These are phyloP conservation scores for Tremellales sp. DNA, from an alignment of 1,284 basidiomycete genomes.

Conservation along the genomic window DNA sequence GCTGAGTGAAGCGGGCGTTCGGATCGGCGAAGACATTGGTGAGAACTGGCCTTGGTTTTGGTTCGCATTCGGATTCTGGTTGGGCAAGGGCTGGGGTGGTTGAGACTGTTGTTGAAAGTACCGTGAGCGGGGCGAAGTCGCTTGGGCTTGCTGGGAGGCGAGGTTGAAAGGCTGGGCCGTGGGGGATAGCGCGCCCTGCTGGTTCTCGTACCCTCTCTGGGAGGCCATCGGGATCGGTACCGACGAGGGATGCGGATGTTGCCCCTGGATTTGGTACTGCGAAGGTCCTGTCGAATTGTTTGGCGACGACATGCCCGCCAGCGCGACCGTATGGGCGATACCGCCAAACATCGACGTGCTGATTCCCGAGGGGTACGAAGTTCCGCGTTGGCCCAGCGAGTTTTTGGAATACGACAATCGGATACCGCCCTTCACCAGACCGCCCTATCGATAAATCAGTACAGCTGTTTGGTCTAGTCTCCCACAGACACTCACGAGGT, in stretches of 20 bases:
- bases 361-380: slow-evolving; percentile 32
- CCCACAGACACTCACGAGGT: slow-evolving; percentile 53
- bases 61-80: background rate
- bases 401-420: slow-evolving; percentile 95
- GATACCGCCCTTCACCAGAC: slow-evolving; percentile 90
- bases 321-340: slow-evolving; percentile 42
- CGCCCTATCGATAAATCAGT: slow-evolving; percentile 51
- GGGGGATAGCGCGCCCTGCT: slow-evolving; percentile 41
- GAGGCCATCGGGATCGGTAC: slow-evolving; percentile 10
- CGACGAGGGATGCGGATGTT: too few species aligned
- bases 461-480: background rate
- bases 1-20: slow-evolving; percentile 34
- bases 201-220: slow-evolving; percentile 23
- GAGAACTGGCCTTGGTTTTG: slow-evolving; percentile 22
- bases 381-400: slow-evolving; percentile 62
- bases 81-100: background rate
- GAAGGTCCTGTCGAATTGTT: background rate
- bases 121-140: slow-evolving; percentile 36
- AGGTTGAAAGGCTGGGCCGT: slow-evolving; percentile 45
- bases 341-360: slow-evolving; percentile 38
- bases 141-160: slow-evolving; percentile 27
- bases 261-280: too few species aligned
- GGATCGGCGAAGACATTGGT: slow-evolving; percentile 38
- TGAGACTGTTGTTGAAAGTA: slow-evolving; percentile 19
- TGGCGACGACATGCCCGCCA: slow-evolving; percentile 35